phyloP scores from a whole-genome alignment of 2,329 filamentous ascomycete species.

The Trichoderma afroharzianum region DNA sequence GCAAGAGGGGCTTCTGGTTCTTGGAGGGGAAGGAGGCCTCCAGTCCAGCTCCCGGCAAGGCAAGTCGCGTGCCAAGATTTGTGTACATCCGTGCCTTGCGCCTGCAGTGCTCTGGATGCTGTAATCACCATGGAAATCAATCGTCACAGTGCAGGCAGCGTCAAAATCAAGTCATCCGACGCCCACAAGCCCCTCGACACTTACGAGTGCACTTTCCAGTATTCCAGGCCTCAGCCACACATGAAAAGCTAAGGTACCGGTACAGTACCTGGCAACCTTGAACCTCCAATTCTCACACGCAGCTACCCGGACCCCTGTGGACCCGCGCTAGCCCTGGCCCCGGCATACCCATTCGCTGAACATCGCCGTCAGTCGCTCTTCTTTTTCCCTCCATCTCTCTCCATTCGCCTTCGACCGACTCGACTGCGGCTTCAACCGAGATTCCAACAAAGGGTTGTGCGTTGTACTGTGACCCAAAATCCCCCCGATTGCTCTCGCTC shows the following conservation, averaged over 20 bases:
- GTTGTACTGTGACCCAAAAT: not conserved
- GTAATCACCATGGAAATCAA: not conserved
- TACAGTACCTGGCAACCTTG: not conserved
- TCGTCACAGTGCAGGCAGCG: not conserved
- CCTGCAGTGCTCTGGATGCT: not conserved
- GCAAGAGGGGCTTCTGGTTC: not conserved
- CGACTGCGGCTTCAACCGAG: not conserved
- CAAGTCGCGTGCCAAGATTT: not conserved
- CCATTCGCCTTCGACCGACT: not conserved
- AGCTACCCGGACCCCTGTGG: slow-evolving; percentile 5
- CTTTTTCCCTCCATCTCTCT: not conserved
- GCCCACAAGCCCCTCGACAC: too few relatives aligned
- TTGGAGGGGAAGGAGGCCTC: slow-evolving; percentile 2
- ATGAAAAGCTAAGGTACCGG: not conserved
- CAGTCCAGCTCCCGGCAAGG: not conserved
- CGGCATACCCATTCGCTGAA: not conserved
- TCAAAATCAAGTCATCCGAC: not conserved
- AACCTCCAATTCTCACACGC: not conserved
- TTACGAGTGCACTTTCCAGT: not conserved
- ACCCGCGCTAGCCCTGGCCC: not conserved
- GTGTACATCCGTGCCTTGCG: not conserved
- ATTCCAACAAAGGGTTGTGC: not conserved
- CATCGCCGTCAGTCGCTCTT: not conserved
- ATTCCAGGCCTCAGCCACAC: not conserved
- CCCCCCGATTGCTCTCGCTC: not conserved